Base-by-base conservation (phyloP, 176 grass and related monocot genomes). In the Dendrocalamus sinicus region DNA sequence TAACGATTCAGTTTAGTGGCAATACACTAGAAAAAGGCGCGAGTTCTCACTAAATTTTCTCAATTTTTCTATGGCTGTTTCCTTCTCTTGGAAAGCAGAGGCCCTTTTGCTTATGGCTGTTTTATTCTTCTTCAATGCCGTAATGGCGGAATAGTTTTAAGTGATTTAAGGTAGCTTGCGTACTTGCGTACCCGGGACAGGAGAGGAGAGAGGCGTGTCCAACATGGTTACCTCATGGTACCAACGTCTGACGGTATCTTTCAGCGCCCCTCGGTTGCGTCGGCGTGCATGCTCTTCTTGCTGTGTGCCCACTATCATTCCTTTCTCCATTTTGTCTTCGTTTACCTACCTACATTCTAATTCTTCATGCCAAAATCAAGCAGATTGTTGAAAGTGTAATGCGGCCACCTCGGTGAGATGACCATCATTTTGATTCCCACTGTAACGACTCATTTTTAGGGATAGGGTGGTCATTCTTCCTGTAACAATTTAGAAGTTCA, bases 331-430 rank as follows among this genome's bases (percentile, higher is more conserved):
- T 86, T 66, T 73, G 74, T 79, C 67, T 12, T 17, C 8, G 3
- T 84, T 72, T 79, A 71, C 52, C 86, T 28, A 83, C 1, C 17
- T 17, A 50, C 45, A 82, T 82, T 64, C 30, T 65, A 62, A 43
- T 81, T 81, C 26, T 55, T 64, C 45, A 3, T 19, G 64, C 24
- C 9, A 7, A 9, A 62, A 28, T 64, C 17, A n/a, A 53, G 5
- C 51, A 58, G 11, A 45, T 17, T 4, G n/a, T 54, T 81, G 14
- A 79, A 43, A 32, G 55, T 24, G 68, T 54, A 9, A 44, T 46
- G 58, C 81, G 9, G 67, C 87, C 81, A 80, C 75, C 87, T 59
- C 12, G 72, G 76, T 45, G 55, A 46, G 41, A 52, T 54, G 66
- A 9, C 7, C 70, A 85, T 63, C 17, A 52, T 23, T 62, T 60